Base-by-base conservation (phyloP, 345 rosid species). In the Eucalyptus sp. region DNA sequence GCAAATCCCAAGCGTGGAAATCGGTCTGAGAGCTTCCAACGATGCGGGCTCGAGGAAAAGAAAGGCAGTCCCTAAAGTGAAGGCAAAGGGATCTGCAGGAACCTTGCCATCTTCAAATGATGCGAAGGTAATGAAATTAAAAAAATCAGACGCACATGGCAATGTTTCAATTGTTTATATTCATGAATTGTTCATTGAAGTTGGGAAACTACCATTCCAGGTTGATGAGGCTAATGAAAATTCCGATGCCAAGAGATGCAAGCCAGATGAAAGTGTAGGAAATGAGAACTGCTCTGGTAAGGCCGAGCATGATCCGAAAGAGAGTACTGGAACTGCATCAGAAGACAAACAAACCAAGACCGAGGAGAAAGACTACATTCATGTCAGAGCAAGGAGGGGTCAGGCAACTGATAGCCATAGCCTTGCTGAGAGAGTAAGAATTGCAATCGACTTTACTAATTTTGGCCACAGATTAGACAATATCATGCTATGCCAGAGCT, bases 331-430 rank as follows among this genome's bases (percentile, higher is more conserved):
- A 37, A 84, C 46, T 22, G 81, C 56, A 33, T 71, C 60, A 52
- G 86, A 86, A 79, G 90, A 86, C 90, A 86, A 89, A 51, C 90
- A 91, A 48, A 87, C 90, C 86, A 91, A 88, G 68, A 8, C 29
- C 84, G 84, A 76, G 84, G 84, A 41, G 84, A 95, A 93, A 89
- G 98, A 95, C 86, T 96, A 94, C 89, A 95, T 97, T 91, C 99
- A 96, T 91, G 99, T 97, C 80, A 91, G 99, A 91, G 99, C 98
- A 50, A 93, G 98, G 89, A 91, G 99, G 80, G 99, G 96, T 37
- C 95, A 93, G 89, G 96, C 95, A 56, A 94, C 96, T 50, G 96
- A 94, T 64, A 93, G 94, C 88, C 96, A 94, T 86, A 94, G 96
- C 89, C 91, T 93, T 87, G 95, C 96, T 29, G 96, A 94, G 92